A percentile compares a stretch with the other conserved stretches of the same genome.
Conservation (phyloP, 1,139 yeast species). For the Geotrichum carabidarum region DNA sequence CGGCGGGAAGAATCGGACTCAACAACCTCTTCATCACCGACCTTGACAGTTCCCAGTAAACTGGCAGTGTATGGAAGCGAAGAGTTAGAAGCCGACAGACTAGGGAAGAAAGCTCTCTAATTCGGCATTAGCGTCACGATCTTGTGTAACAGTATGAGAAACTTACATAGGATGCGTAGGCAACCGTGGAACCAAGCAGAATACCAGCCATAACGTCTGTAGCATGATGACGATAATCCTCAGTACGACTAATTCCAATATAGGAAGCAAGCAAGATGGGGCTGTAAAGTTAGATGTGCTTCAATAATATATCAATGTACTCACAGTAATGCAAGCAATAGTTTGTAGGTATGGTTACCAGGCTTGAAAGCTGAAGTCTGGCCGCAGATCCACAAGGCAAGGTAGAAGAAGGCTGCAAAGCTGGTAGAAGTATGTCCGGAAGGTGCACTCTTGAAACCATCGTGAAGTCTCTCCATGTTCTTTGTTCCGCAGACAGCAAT, state of each 20-base stretch:
- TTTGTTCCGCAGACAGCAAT: slow-evolving; percentile 48
- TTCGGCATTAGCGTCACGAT: neutral
- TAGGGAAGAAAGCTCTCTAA: slow-evolving; percentile 19
- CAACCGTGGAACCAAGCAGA: slow-evolving; percentile 47
- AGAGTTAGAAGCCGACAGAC: neutral
- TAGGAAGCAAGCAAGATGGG: slow-evolving; percentile 18
- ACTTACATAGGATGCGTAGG: slow-evolving; percentile 43
- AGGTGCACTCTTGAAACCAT: slow-evolving; percentile 77
- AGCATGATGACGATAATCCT: slow-evolving; percentile 75
- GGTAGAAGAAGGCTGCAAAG: slow-evolving; percentile 61
- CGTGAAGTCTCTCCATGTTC: slow-evolving; percentile 38
- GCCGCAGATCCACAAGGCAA: slow-evolving; percentile 59
- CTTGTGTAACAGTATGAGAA: neutral
- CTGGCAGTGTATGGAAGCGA: neutral
- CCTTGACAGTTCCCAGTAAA: neutral
- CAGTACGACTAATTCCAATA: slow-evolving; percentile 19
- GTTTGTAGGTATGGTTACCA: slow-evolving; percentile 34
- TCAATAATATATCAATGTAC: neutral
- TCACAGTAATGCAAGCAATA: slow-evolving; percentile 27
- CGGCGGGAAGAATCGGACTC: neutral
- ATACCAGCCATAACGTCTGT: slow-evolving; percentile 61
- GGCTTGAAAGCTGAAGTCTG: slow-evolving; percentile 45
- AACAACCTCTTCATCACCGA: neutral
- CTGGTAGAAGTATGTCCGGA: slow-evolving; percentile 74
- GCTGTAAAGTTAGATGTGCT: neutral